These are phyloP conservation scores for Rhodotorula glutinis DNA, from an alignment of 1,284 basidiomycete species.

Conservation along the genomic window DNA sequence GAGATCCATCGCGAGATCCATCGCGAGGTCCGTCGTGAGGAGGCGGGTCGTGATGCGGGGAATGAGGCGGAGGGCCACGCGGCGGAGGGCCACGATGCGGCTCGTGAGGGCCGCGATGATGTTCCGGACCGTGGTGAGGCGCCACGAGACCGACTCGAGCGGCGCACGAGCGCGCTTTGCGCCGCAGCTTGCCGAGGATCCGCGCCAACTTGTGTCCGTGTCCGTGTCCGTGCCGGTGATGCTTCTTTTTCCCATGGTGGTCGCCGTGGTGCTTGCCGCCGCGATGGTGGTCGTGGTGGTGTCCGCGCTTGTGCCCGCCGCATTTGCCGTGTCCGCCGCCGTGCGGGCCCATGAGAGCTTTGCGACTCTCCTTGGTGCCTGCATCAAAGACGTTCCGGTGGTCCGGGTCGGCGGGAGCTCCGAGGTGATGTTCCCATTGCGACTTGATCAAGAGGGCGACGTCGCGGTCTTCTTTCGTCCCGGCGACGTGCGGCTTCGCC, in stretches of 20 bases:
- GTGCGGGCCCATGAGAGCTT: constrained; percentile 16
- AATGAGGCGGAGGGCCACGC: not conserved
- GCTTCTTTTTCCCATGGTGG: not conserved
- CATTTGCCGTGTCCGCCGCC: not conserved
- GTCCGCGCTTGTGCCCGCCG: too few species aligned
- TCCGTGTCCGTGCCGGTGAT: not conserved
- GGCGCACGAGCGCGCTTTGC: not conserved
- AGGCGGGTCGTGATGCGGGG: not conserved
- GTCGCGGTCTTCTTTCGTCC: constrained; percentile 35
- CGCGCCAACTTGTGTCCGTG: not conserved
- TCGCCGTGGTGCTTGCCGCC: too few species aligned
- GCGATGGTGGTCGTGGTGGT: not conserved
- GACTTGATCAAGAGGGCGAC: constrained; percentile 36
- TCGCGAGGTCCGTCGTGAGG: not conserved
- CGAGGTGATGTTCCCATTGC: constrained; percentile 39
- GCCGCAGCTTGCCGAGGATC: not conserved
- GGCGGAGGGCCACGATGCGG: not conserved
- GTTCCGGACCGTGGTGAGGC: not conserved
- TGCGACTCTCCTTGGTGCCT: constrained; percentile 28
- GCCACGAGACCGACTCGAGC: not conserved
- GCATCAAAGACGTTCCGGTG: constrained; percentile 37
- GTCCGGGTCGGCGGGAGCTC: not conserved
- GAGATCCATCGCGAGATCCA: not conserved
- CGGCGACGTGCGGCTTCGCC: constrained; percentile 38
- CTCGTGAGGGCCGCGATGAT: not conserved